Evolutionary conservation across 345 rosid species (phyloP), one percentile per base, ranked within the genome.

Genomic region (Angophora floribunda): DNA sequence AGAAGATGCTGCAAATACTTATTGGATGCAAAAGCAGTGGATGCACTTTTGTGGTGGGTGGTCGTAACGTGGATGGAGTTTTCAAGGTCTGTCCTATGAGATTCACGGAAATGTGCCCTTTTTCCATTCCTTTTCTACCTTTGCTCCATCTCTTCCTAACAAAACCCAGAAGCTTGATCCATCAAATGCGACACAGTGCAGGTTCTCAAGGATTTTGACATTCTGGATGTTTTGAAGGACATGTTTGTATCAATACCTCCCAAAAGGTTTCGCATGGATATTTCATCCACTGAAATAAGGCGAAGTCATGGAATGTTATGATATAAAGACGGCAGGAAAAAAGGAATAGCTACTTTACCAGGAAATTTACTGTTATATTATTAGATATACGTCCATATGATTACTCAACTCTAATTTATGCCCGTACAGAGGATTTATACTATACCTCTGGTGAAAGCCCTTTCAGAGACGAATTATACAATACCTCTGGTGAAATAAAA

Each of bases 1-100:
- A 87, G 84, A 95, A 92, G 93, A 98, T 98, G 99, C 63, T 95
- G 80, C 96, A 96, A 88, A 89, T 94, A 84, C 96, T 98, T 52
- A 88, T 87, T 63, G 93, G 91, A 88, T 97, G 99, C 94, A 94
- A 95, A 91, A 90, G 88, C 89, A 94, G 94, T 47, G 99, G 98
- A 89, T 96, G 99, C 95, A 92, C 89, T 86, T 97, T 98, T 90
- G 92, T 96, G 87, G 99, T 98, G 65, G 99, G 94, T 85, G 98
- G 99, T 82, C 98, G 99, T 79, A 89, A 89, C 63, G 93, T 97
- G 10, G 95, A 97, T 92, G 99, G 98, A 52, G 92, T 92, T 87
- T 97, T 95, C 88, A 96, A 94, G 98, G 98, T 96, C 32, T 86
- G 91, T 59, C 32, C 32, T 24, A 36, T 51, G 30, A 87, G 50